Base-by-base conservation (phyloP, 2,329 filamentous ascomycete species). In the Apiospora sp. region DNA sequence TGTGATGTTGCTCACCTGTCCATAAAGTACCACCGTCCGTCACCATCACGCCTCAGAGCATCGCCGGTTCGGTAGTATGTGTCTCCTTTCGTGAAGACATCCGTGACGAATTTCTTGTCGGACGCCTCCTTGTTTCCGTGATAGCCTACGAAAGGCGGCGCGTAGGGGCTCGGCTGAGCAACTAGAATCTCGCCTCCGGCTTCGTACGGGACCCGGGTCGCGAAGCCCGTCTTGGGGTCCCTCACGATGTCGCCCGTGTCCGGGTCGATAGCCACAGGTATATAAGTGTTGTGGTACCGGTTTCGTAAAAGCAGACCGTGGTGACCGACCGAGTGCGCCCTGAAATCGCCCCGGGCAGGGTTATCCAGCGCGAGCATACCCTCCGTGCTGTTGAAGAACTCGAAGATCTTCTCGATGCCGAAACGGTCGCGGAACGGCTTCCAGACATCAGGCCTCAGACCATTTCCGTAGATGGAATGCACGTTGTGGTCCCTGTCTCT, bases 351-450 rank as follows among this genome's bases (percentile, higher is more conserved):
- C 70, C 86, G 84, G 71, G 88, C 88, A 30, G 86, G 80, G 77
- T 93, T 93, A 71, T 90, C 81, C 13, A 94, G 83, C 0, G 81
- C 81, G 76, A 95, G 87, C 69, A 94, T 86, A 43, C 92, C 92
- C 81, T 95, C 93, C 1, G 92, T 93, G 72, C 91, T 93, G 80
- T 92, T 93, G 86, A 94, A 95, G 82, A 95, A 94, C 80, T 95
- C 93, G 73, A 84, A 85, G 1, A 95, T 89, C 41, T 88, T 86
- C 16, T 86, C 82, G 75, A 93, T 87, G 70, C 87, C 87, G 78
- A 92, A 93, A 16, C 91, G 86, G 68, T 92, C 87, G 54, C 87
- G 83, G 80, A 93, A 93, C 30, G 86, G 84, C 43, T 85, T 81
- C 92, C 92, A 94, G 0, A 93, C 89, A 76, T 94, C 92, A 0